phyloP scores from a whole-genome alignment of 345 rosid species.

The Lagerstroemia speciosa region DNA sequence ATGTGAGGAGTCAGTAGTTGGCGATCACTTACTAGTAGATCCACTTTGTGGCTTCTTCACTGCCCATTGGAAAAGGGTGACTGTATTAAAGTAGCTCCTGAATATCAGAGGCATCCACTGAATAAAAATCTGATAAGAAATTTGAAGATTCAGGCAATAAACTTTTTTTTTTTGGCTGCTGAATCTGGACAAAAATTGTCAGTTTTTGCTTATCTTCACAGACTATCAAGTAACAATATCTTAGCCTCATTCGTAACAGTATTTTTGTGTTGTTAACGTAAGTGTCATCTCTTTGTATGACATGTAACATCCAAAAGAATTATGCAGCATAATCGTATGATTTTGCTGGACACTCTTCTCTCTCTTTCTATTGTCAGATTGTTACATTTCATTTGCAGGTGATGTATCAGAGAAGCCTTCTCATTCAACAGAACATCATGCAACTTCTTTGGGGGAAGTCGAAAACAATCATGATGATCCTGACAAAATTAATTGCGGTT shows the following conservation, averaged over 20 bases:
- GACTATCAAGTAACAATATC: neutral
- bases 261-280: neutral
- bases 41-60: neutral
- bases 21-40: neutral
- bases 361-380: neutral
- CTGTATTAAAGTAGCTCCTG: neutral
- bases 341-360: neutral
- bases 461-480: slow-evolving; percentile 24
- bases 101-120: neutral
- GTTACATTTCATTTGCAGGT: slow-evolving; percentile 4
- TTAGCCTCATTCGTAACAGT: neutral
- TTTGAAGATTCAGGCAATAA: slow-evolving; percentile 7
- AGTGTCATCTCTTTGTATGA: neutral
- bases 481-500: slow-evolving; percentile 33
- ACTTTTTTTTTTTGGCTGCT: neutral
- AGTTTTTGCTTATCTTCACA: neutral
- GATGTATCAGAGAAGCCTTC: slow-evolving; percentile 3
- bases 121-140: neutral
- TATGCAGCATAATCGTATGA: neutral
- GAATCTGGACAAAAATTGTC: neutral
- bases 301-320: neutral
- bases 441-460: slow-evolving; percentile 21
- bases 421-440: neutral
- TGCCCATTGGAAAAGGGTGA: neutral
- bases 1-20: neutral